phyloP scores from a whole-genome alignment of 2,329 filamentous ascomycete species.

The Diplodia seriata region DNA sequence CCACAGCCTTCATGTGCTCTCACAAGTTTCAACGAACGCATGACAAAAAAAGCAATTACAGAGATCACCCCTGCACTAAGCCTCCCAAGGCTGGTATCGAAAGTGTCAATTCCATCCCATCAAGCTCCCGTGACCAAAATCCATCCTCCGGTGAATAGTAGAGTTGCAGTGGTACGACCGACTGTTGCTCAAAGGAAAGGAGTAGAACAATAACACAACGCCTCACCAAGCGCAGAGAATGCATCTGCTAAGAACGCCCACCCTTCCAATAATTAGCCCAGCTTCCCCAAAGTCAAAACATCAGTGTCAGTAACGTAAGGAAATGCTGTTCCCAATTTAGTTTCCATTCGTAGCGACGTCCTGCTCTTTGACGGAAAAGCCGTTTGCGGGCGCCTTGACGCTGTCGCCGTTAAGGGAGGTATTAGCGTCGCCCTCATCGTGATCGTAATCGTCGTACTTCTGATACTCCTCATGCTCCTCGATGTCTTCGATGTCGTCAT shows the following conservation, averaged over 20 bases:
- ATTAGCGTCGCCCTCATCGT: constrained; percentile 14
- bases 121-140: constrained; percentile 6
- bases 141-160: not conserved
- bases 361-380: not conserved
- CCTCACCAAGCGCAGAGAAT: constrained; percentile 15
- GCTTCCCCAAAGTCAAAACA: not conserved
- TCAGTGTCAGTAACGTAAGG: not conserved
- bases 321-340: constrained; percentile 19
- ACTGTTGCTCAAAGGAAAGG: not conserved
- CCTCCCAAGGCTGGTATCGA: constrained; percentile 14
- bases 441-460: constrained; percentile 21
- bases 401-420: constrained; percentile 4
- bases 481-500: constrained; percentile 28
- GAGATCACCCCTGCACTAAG: constrained; percentile 1
- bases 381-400: constrained; percentile 12
- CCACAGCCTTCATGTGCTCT: constrained; percentile 18
- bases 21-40: constrained; percentile 11
- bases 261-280: constrained; percentile 22
- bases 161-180: not conserved
- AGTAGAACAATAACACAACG: constrained; percentile 2
- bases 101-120: constrained; percentile 27
- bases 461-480: constrained; percentile 25
- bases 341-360: constrained; percentile 9
- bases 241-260: constrained; percentile 22
- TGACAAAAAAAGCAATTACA: constrained; percentile 6